A percentile compares a stretch with the other conserved stretches of the same genome.
Evolutionary conservation across 495 filamentous ascomycete genomes (phyloP).

Genomic region (Daldinia concentrica): DNA sequence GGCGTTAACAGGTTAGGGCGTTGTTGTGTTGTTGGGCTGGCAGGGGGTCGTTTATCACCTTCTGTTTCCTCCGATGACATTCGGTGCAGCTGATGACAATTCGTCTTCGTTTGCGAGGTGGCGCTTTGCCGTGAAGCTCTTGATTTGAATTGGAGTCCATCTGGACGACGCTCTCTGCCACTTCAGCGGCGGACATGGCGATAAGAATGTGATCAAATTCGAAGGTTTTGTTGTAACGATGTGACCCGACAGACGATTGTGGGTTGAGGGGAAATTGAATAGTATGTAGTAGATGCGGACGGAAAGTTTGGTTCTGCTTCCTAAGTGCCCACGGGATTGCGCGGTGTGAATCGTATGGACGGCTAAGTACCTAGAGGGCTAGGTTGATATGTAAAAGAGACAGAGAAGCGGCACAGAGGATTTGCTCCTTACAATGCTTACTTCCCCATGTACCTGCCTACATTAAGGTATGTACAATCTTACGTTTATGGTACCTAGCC

Average conservation of each 20-base stretch:
- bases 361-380: not conserved
- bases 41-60: slow-evolving; percentile 49
- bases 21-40: not conserved
- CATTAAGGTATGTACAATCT: not conserved
- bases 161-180: slow-evolving; percentile 33
- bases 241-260: slow-evolving; percentile 13
- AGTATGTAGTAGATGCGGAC: slow-evolving; percentile 4
- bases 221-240: not conserved
- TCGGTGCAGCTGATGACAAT: slow-evolving; percentile 70
- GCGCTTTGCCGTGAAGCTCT: slow-evolving; percentile 42
- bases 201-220: slow-evolving; percentile 1
- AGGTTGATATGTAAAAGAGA: not conserved
- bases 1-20: slow-evolving; percentile 17
- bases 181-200: slow-evolving; percentile 41
- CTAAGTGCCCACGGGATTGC: slow-evolving; percentile 31
- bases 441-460: slow-evolving; percentile 1
- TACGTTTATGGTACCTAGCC: slow-evolving; percentile 7
- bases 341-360: slow-evolving; percentile 33
- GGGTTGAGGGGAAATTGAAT: slow-evolving; percentile 23
- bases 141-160: slow-evolving; percentile 35
- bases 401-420: not conserved
- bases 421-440: slow-evolving; percentile 1
- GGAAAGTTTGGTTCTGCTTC: slow-evolving; percentile 14
- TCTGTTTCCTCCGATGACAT: slow-evolving; percentile 71
- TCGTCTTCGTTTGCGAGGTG: slow-evolving; percentile 64